Base-by-base conservation (phyloP, 345 rosid species). In the Zanthoxylum bungeanum region DNA sequence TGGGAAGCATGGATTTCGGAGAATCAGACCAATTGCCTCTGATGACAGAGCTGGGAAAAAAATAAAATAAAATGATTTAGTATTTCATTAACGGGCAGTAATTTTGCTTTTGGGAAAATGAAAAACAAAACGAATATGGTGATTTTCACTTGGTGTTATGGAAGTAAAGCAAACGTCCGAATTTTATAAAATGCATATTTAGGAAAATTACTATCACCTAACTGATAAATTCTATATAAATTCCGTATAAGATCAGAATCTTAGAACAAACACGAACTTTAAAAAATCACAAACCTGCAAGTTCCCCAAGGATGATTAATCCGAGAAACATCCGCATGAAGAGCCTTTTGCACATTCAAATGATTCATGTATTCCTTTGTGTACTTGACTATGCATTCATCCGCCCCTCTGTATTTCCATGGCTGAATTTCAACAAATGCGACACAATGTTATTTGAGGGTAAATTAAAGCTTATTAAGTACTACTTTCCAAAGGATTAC, bases 1-100 rank as follows among this genome's bases (percentile, higher is more conserved):
- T 74, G 5, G 98, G 91, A 80, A 90, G 87, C 90, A 90, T 75
- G 24, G 97, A 90, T 69, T 82, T 90, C 2, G 97, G 95, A 49
- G 91, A 92, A 78, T 90, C 95, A 16, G 77, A 79, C 97, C 97
- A 94, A 2, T 84, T 86, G 17, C 79, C 4, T 66, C 91, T 79
- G 3, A 86, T 72, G 5, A 59, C 64, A 46, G 83, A 68, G 62
- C 88, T 93, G 74, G n/a, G n/a, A n/a, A n/a, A n/a, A n/a, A n/a
- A n/a, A n/a, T n/a, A n/a, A n/a, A n/a, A n/a, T n/a, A n/a, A n/a
- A n/a, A n/a, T n/a, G n/a, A n/a, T n/a, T n/a, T n/a, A n/a, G n/a
- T n/a, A n/a, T n/a, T n/a, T n/a, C n/a, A n/a, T n/a, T n/a, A n/a
- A n/a, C n/a, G 19, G 16, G 0, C 4, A 12, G 12, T 16, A 44